Percentiles rank a stretch among this genome's conserved stretches.
Conservation (phyloP, 768 basidiomycete species). For the Boletus subparvulus region DNA sequence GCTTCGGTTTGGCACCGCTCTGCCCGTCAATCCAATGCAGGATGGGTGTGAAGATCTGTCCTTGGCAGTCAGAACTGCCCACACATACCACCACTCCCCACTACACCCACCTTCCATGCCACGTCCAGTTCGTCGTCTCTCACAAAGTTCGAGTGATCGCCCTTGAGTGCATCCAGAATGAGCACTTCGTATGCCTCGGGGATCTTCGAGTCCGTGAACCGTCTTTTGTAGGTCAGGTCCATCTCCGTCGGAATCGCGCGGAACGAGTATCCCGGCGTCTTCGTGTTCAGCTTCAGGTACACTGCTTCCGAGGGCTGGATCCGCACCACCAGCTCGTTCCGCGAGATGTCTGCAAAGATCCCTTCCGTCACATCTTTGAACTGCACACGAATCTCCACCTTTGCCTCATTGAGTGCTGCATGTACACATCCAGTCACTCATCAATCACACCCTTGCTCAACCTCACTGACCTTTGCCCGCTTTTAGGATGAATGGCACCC, state of each 20-base stretch:
- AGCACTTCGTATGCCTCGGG: constrained; percentile 97
- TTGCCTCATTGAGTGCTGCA: constrained; percentile 93
- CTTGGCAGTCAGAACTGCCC: constrained; percentile 4
- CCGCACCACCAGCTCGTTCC: constrained; percentile 96
- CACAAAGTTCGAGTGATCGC: constrained; percentile 99
- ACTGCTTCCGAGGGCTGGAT: constrained; percentile 96
- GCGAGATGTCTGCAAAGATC: constrained; percentile 93
- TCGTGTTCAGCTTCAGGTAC: constrained; percentile 95
- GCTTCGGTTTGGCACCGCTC: constrained; percentile 63
- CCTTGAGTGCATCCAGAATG: constrained; percentile 92
- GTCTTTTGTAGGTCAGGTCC: constrained; percentile 96
- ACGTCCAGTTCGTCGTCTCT: constrained; percentile 95
- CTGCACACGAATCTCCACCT: constrained; percentile 97
- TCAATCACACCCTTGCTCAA: constrained; percentile 7
- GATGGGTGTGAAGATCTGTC: constrained; percentile 89
- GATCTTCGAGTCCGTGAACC: constrained; percentile 87
- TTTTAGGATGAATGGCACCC: constrained; percentile 97
- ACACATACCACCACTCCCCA: background rate
- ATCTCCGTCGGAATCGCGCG: constrained; percentile 94
- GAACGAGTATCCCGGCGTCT: constrained; percentile 88
- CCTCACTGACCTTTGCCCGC: constrained; percentile 84
- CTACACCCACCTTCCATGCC: constrained; percentile 82
- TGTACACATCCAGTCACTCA: constrained; percentile 8
- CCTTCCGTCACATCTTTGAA: constrained; percentile 97
- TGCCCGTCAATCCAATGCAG: constrained; percentile 94